Percentiles rank a stretch among this genome's conserved stretches.
These are phyloP conservation scores for Babesia bigemina DNA, from an alignment of 169 alveolate species.

Conservation along the genomic window DNA sequence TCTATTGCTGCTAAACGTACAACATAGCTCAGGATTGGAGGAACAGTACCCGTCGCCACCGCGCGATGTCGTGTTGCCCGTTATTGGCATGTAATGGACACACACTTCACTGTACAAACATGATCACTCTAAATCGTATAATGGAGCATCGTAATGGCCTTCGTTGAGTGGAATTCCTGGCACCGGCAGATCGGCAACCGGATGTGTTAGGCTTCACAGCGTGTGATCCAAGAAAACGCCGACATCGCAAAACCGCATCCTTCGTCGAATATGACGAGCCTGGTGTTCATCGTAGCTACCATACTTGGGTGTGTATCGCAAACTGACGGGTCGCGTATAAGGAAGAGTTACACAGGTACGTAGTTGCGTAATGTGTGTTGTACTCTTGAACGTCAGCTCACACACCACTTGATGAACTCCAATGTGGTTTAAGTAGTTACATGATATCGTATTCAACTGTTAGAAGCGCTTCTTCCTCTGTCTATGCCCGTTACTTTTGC, in stretches of 20 bases:
- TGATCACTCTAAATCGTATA: too few species aligned
- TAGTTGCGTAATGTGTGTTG: background rate
- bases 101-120: too few species aligned
- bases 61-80: too few species aligned
- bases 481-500: background rate
- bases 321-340: background rate
- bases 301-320: background rate
- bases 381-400: background rate
- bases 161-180: background rate
- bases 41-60: too few species aligned
- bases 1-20: too few species aligned
- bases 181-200: background rate
- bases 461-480: too few species aligned
- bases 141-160: background rate
- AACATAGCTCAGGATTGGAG: too few species aligned
- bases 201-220: background rate
- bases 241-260: background rate
- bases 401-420: too few species aligned
- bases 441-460: too few species aligned
- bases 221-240: background rate
- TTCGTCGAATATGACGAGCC: background rate
- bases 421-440: too few species aligned
- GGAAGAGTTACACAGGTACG: constrained; percentile 30
- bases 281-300: background rate
- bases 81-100: too few species aligned